Evolutionary conservation across 2,329 filamentous ascomycete species (phyloP).

Genomic region (Exophiala sp.): DNA sequence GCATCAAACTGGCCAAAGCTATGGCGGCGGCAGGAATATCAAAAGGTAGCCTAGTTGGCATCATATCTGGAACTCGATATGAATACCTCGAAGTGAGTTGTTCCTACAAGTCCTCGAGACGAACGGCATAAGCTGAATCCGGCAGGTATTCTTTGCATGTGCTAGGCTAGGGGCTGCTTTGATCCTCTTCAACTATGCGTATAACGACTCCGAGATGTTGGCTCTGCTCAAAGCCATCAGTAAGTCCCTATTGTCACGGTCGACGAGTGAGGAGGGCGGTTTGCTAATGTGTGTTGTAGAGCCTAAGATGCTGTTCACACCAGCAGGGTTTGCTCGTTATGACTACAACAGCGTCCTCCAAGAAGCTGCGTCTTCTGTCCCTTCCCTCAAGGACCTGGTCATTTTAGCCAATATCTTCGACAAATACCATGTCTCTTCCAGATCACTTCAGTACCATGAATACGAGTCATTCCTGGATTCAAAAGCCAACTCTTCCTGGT

Average conservation of each 20-base stretch:
- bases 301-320: constrained; percentile 6
- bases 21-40: constrained; percentile 1
- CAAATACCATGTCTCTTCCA: constrained; percentile 86
- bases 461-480: constrained; percentile 72
- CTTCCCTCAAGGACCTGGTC: constrained; percentile 66
- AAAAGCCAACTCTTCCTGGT: constrained; percentile 57
- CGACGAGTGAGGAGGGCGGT: neutral
- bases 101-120: neutral
- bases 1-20: constrained; percentile 6
- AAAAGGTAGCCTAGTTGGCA: constrained; percentile 3
- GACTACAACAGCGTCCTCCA: constrained; percentile 59
- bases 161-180: constrained; percentile 1
- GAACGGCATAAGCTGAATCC: neutral
- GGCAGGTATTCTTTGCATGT: neutral
- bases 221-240: constrained; percentile 3
- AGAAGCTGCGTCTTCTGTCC: constrained; percentile 57
- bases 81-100: constrained; percentile 9
- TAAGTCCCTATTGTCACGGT: neutral
- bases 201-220: constrained; percentile 1
- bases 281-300: neutral
- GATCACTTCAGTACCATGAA: constrained; percentile 86
- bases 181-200: constrained; percentile 3
- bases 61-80: constrained; percentile 6
- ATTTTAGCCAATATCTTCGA: constrained; percentile 79
- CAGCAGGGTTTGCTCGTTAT: constrained; percentile 2